These are phyloP conservation scores for Euphorbia tirucalli DNA, from an alignment of 345 rosid species.

Conservation along the genomic window DNA sequence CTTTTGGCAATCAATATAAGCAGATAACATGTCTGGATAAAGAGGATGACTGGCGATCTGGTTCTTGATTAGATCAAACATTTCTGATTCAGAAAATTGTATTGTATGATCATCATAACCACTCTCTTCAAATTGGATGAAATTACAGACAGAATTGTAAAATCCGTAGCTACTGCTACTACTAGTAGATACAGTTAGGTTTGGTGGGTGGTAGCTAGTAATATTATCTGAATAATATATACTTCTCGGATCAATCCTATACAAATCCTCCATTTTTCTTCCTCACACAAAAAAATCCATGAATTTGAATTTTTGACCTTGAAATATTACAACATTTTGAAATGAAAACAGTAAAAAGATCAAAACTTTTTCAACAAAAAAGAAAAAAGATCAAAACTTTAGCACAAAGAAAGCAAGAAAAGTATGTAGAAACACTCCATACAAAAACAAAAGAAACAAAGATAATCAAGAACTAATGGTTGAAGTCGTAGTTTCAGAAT, in stretches of 20 bases:
- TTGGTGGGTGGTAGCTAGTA: constrained; percentile 15
- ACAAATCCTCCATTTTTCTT: constrained; percentile 51
- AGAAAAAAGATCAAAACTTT: neutral
- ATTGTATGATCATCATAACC: constrained; percentile 1
- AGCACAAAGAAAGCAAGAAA: neutral
- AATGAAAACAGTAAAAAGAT: no score
- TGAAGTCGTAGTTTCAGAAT: constrained; percentile 8
- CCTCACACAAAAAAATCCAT: no score
- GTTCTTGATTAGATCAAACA: constrained; percentile 49
- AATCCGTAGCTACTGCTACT: no score
- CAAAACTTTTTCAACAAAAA: no score
- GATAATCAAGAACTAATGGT: no score
- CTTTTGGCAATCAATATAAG: constrained; percentile 60
- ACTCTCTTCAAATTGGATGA: constrained; percentile 26
- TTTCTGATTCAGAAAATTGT: constrained; percentile 28
- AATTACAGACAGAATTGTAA: constrained; percentile 16
- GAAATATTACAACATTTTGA: no score
- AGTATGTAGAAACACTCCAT: neutral
- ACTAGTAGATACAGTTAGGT: constrained; percentile 6
- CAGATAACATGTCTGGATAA: constrained; percentile 57
- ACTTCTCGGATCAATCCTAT: constrained; percentile 28
- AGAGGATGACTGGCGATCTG: constrained; percentile 65
- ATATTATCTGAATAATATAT: constrained; percentile 20
- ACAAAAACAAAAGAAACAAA: neutral
- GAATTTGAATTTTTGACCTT: no score